Conservation (phyloP, 1,284 basidiomycete species). For the Xerocomus amazonicus region DNA sequence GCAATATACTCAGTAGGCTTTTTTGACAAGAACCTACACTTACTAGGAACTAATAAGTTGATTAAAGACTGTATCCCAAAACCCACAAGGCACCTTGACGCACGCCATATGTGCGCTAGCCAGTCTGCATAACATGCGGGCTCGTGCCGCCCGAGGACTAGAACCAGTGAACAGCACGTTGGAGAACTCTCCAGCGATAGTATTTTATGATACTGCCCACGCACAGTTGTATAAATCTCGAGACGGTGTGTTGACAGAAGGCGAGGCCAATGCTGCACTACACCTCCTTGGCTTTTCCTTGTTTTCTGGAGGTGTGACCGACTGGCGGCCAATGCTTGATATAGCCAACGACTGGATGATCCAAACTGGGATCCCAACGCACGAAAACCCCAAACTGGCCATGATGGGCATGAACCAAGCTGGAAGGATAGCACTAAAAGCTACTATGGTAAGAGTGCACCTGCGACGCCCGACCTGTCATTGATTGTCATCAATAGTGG, state of each 20-base stretch:
- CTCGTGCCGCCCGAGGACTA: slow-evolving; percentile 56
- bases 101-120: slow-evolving; percentile 73
- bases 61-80: slow-evolving; percentile 56
- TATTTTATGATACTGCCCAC: slow-evolving; percentile 67
- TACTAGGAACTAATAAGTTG: slow-evolving; percentile 11
- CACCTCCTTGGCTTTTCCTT: slow-evolving; percentile 70
- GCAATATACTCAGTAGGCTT: slow-evolving; percentile 56
- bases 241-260: slow-evolving; percentile 51
- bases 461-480: not conserved
- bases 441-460: slow-evolving; percentile 57
- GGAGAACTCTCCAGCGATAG: slow-evolving; percentile 56
- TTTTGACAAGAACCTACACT: not conserved
- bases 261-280: slow-evolving; percentile 69
- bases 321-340: slow-evolving; percentile 64
- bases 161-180: slow-evolving; percentile 51
- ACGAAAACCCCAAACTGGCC: slow-evolving; percentile 59
- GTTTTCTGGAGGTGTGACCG: slow-evolving; percentile 56
- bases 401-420: slow-evolving; percentile 51
- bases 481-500: slow-evolving; percentile 48
- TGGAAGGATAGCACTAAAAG: slow-evolving; percentile 59
- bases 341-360: slow-evolving; percentile 70
- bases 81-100: slow-evolving; percentile 65
- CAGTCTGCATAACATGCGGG: slow-evolving; percentile 61
- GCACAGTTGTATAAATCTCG: slow-evolving; percentile 37
- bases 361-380: slow-evolving; percentile 55